A percentile compares a stretch with the other conserved stretches of the same genome.
Conservation (phyloP, 306 rosid species). For the Corylus heterophylla region DNA sequence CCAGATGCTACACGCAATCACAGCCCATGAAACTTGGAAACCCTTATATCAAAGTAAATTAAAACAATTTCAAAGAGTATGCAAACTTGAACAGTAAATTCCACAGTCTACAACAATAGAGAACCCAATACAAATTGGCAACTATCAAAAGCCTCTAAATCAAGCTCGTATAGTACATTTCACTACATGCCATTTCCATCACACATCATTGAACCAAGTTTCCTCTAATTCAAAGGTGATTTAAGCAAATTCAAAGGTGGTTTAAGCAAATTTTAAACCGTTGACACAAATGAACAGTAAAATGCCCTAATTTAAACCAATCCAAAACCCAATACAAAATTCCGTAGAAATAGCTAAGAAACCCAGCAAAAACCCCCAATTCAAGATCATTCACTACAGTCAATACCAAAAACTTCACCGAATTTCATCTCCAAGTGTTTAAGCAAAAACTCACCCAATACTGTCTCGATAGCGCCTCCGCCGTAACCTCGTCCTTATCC, state of each 20-base stretch:
- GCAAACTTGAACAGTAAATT: too few species aligned
- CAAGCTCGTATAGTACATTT: constrained; percentile 18
- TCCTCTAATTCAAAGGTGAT: neutral
- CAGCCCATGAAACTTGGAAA: neutral
- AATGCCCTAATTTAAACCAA: constrained; percentile 14
- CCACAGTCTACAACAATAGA: too few species aligned
- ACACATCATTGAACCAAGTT: neutral
- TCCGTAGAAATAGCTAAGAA: neutral
- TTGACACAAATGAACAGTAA: neutral
- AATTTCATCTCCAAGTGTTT: constrained; percentile 13
- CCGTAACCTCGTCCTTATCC: constrained; percentile 51
- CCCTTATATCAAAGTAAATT: neutral
- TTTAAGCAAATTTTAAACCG: neutral
- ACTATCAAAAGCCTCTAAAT: constrained; percentile 6
- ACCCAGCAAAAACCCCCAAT: constrained; percentile 13
- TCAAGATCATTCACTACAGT: constrained; percentile 10
- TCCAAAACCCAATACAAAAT: constrained; percentile 1
- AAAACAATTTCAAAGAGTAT: neutral
- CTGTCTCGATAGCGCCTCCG: constrained; percentile 80
- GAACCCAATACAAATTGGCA: too few species aligned
- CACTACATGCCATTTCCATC: constrained; percentile 11
- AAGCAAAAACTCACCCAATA: constrained; percentile 78
- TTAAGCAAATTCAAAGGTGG: neutral
- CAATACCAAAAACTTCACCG: neutral
- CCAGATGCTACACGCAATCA: neutral